Evolutionary conservation across 805 yeast genomes (phyloP).

Genomic region (Teunomyces stri): DNA sequence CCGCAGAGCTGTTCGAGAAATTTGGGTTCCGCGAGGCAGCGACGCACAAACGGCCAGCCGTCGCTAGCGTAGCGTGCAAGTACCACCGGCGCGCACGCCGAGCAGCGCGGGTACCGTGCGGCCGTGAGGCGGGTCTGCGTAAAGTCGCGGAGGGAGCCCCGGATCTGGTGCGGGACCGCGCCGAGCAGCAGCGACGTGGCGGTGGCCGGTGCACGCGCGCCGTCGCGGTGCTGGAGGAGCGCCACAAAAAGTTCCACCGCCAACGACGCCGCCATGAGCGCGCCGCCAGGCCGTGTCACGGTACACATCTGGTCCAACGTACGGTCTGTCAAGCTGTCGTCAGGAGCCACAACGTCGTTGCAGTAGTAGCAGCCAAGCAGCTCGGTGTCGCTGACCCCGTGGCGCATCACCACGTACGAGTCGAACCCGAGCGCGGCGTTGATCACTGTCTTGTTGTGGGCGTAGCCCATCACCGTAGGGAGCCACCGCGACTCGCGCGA

Average conservation of each 20-base stretch:
- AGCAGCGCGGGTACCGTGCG: conserved; percentile 73
- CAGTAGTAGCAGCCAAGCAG: conserved; percentile 90
- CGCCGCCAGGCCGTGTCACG: conserved; percentile 95
- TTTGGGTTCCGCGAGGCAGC: conserved; percentile 62
- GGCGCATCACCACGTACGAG: conserved; percentile 89
- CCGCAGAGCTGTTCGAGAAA: conserved; percentile 82
- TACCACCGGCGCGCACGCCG: conserved; percentile 77
- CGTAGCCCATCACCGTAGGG: conserved; percentile 81
- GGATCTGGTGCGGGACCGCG: conserved; percentile 79
- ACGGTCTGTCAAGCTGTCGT: conserved; percentile 80
- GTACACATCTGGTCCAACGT: conserved; percentile 98
- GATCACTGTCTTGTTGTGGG: conserved; percentile 67
- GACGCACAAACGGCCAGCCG: conserved; percentile 81
- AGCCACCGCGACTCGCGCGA: conserved; percentile 96
- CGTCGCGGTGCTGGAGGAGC: conserved; percentile 61
- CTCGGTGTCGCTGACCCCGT: conserved; percentile 45
- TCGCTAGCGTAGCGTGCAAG: conserved; percentile 45
- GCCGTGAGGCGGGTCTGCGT: conserved; percentile 64
- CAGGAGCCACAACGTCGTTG: conserved; percentile 92
- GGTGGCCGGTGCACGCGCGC: conserved; percentile 43
- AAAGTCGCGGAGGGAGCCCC: conserved; percentile 78
- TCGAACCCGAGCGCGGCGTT: conserved; percentile 97
- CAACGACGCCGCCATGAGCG: conserved; percentile 78
- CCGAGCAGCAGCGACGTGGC: conserved; percentile 52
- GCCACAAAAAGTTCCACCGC: conserved; percentile 84